These are phyloP conservation scores for Peribolospora baueri DNA, from an alignment of 768 basidiomycete species.

Conservation along the genomic window DNA sequence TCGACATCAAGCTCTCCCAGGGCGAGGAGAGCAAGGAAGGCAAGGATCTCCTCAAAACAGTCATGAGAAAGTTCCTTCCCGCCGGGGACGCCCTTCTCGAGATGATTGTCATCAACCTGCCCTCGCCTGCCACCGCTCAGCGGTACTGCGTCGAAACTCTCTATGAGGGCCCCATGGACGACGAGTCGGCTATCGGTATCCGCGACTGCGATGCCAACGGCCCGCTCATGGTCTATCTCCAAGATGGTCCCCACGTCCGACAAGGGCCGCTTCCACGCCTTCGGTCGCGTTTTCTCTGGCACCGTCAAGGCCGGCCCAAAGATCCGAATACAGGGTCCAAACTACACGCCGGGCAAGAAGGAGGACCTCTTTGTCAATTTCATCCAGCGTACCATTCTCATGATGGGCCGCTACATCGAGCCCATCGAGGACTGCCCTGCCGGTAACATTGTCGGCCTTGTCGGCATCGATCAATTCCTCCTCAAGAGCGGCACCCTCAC, in stretches of 20 bases:
- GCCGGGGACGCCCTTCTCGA: conserved; percentile 95
- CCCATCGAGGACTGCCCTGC: conserved; percentile 98
- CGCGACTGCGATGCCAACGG: conserved; percentile 91
- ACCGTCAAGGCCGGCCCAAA: conserved; percentile 93
- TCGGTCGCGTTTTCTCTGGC: conserved; percentile 98
- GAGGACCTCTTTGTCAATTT: conserved; percentile 94
- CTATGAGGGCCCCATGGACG: conserved; percentile 99
- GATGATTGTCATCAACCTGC: conserved; percentile 99
- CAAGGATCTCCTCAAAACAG: conserved; percentile 80
- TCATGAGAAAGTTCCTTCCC: conserved; percentile 99
- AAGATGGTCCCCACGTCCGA: conserved; percentile 99
- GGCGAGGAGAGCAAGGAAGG: conserved; percentile 87
- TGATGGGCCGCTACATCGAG: conserved; percentile 99
- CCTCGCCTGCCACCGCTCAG: conserved; percentile 90
- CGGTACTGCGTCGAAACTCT: conserved; percentile 97
- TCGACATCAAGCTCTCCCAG: conserved; percentile 63
- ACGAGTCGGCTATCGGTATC: conserved; percentile 95
- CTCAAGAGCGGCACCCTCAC: conserved; percentile 98
- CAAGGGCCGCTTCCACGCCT: conserved; percentile 99
- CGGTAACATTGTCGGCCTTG: conserved; percentile 95
- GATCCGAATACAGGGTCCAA: conserved; percentile 97
- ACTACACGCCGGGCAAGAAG: conserved; percentile 96
- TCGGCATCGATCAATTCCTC: conserved; percentile 99
- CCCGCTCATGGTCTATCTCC: conserved; percentile 93
- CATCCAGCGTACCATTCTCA: conserved; percentile 92